phyloP scores from a whole-genome alignment of 139 green algal genomes.

The Chlamydomonas sp. region DNA sequence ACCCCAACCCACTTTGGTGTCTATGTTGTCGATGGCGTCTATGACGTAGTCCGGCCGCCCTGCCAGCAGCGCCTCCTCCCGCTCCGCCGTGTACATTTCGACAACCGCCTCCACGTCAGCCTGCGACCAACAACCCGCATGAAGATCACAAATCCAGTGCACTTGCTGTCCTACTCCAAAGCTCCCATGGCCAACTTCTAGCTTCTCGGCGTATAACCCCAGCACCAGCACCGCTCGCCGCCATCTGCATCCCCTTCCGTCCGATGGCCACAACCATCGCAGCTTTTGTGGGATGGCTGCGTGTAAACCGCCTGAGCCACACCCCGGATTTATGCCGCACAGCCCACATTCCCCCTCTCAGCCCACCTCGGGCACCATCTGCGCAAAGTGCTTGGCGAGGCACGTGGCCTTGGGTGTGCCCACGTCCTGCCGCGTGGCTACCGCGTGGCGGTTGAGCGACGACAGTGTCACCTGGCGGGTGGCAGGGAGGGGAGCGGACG shows the following conservation, averaged over 20 bases:
- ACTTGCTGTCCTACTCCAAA: too few relatives aligned
- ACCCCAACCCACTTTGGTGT: conserved; percentile 89
- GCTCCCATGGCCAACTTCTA: too few relatives aligned
- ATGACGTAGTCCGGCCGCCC: conserved; percentile 91
- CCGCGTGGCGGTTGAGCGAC: conserved; percentile 94
- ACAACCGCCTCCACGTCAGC: conserved; percentile 66
- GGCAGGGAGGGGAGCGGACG: too few relatives aligned
- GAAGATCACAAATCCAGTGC: too few relatives aligned
- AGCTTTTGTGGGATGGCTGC: too few relatives aligned
- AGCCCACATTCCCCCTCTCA: too few relatives aligned
- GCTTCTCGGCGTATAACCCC: too few relatives aligned
- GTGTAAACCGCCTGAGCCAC: too few relatives aligned
- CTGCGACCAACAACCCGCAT: conserved; percentile 44
- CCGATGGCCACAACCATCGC: too few relatives aligned
- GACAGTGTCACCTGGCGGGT: conserved; percentile 69
- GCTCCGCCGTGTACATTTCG: conserved; percentile 86
- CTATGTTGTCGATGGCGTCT: conserved; percentile 99
- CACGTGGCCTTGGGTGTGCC: conserved; percentile 89
- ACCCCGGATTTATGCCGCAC: too few relatives aligned
- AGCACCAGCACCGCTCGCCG: too few relatives aligned
- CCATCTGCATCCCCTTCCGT: too few relatives aligned
- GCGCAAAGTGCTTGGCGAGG: conserved; percentile 82
- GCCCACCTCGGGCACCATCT: conserved; percentile 92
- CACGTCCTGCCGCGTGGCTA: conserved; percentile 93
- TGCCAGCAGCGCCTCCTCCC: conserved; percentile 81